Evolutionary conservation across 331 rosid species (phyloP).

Genomic region (Malus hybrid): DNA sequence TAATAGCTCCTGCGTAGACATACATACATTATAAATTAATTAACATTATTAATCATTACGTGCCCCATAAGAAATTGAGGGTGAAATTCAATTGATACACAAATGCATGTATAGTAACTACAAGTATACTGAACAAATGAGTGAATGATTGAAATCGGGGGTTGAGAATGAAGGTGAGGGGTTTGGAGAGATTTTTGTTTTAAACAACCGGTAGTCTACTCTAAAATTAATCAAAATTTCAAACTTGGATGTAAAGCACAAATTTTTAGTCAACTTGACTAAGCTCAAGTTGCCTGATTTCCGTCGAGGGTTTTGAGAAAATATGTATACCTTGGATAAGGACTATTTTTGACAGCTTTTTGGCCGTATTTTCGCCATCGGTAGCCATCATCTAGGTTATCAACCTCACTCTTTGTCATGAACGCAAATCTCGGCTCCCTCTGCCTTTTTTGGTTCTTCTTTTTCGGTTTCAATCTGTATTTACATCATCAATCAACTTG

Average conservation of each 20-base stretch:
- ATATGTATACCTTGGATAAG: constrained; percentile 64
- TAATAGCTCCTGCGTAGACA: constrained; percentile 64
- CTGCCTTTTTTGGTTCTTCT: constrained; percentile 67
- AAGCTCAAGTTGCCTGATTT: not conserved
- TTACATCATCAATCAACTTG: not conserved
- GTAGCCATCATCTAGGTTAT: constrained; percentile 82
- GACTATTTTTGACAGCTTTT: constrained; percentile 91
- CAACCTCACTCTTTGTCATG: constrained; percentile 91
- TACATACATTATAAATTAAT: not conserved
- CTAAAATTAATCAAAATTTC: not conserved
- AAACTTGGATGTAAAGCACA: not conserved
- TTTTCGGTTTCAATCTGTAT: constrained; percentile 55
- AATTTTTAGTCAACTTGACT: not conserved
- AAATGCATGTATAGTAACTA: no score
- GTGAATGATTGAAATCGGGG: not conserved
- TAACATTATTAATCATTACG: not conserved
- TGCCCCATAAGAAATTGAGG: not conserved
- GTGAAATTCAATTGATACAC: not conserved
- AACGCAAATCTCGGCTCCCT: constrained; percentile 75
- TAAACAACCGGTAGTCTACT: not conserved
- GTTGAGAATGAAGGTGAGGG: not conserved
- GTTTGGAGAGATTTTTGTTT: not conserved
- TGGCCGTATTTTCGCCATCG: constrained; percentile 98
- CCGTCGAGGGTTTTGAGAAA: not conserved
- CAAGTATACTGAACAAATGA: not conserved